Percentiles rank a stretch among this genome's conserved stretches.
Evolutionary conservation across 495 filamentous ascomycete species (phyloP).

Genomic region (Aspergillus olivimuriae): DNA sequence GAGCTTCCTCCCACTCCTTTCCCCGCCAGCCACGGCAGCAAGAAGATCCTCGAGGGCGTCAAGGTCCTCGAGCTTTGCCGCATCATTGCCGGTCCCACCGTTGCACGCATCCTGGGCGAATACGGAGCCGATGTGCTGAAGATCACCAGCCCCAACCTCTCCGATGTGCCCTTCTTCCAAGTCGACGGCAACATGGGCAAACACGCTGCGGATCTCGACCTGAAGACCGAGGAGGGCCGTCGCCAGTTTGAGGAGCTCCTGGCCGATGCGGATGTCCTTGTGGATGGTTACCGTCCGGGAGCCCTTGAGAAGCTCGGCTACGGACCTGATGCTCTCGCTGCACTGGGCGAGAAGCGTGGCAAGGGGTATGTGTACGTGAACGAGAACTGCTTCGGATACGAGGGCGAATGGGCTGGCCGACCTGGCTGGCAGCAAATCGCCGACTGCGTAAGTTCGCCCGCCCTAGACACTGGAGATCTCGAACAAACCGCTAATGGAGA

Average conservation of each 20-base stretch:
- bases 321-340: conserved; percentile 43
- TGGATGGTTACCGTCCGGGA: conserved; percentile 66
- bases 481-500: conserved; percentile 8
- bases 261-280: conserved; percentile 50
- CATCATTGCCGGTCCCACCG: conserved; percentile 52
- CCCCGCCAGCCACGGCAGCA: conserved; percentile 23
- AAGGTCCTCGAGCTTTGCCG: conserved; percentile 66
- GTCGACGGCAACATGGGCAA: conserved; percentile 75
- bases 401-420: conserved; percentile 41
- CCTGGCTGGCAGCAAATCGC: conserved; percentile 54
- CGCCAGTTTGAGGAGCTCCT: conserved; percentile 53
- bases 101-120: conserved; percentile 58
- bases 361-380: conserved; percentile 63
- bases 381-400: conserved; percentile 67
- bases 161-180: conserved; percentile 75
- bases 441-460: conserved; percentile 45
- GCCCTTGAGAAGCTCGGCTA: conserved; percentile 61
- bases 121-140: conserved; percentile 66
- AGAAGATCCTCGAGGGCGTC: conserved; percentile 27
- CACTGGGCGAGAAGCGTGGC: conserved; percentile 45
- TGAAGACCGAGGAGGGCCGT: conserved; percentile 48
- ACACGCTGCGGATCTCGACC: conserved; percentile 49
- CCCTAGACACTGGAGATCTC: too few relatives aligned
- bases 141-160: conserved; percentile 59
- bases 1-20: conserved; percentile 50